These are phyloP conservation scores for Mucor plumbeus DNA, from an alignment of 371 early-diverging fungal genomes.

Conservation along the genomic window DNA sequence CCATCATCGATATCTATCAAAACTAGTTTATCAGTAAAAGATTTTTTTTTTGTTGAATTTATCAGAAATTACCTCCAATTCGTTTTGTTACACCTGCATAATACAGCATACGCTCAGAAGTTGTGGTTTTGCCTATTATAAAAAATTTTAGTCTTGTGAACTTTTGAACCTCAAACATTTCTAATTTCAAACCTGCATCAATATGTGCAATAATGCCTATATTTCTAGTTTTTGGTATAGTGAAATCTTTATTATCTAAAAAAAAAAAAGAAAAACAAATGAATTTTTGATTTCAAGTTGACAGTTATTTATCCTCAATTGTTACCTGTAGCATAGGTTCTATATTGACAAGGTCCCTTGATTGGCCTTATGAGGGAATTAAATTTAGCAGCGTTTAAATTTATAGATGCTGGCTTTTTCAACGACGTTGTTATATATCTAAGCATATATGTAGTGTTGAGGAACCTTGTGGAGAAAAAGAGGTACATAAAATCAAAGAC, in stretches of 20 bases:
- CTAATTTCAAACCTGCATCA: conserved; percentile 76
- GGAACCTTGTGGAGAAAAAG: not conserved
- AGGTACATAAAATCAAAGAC: not conserved
- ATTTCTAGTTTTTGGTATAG: conserved; percentile 79
- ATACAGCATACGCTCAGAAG: conserved; percentile 96
- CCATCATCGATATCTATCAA: conserved; percentile 83
- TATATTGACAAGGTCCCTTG: conserved; percentile 8
- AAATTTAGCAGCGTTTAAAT: not conserved
- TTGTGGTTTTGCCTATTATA: conserved; percentile 87
- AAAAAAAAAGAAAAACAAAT: not conserved
- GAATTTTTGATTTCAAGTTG: not conserved
- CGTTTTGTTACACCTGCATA: conserved; percentile 90
- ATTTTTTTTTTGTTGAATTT: no score
- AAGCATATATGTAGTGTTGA: not conserved
- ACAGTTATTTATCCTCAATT: not conserved
- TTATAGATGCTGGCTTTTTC: not conserved
- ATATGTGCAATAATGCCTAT: conserved; percentile 98
- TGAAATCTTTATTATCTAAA: conserved; percentile 51
- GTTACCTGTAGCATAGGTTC: conserved; percentile 24
- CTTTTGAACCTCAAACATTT: no score
- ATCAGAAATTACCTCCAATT: conserved; percentile 68
- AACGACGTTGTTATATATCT: conserved; percentile 9
- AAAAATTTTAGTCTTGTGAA: not conserved
- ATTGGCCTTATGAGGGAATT: not conserved
- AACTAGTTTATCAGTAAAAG: not conserved